Conservation (phyloP, 441 rosid species). For the Eutrema salsugineum region DNA sequence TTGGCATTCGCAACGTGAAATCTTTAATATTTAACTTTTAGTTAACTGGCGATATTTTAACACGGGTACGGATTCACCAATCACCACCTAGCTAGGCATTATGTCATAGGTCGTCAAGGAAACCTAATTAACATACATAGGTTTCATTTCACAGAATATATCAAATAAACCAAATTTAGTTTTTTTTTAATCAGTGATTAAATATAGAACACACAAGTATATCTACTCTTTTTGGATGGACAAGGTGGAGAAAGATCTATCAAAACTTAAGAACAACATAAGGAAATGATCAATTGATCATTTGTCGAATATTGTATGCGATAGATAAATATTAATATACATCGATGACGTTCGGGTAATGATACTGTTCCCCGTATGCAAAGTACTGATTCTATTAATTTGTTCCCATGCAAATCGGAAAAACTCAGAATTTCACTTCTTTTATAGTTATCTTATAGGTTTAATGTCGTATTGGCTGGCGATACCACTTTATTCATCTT, state of each 20-base stretch:
- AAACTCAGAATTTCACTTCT: background rate
- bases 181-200: background rate
- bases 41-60: background rate
- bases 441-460: background rate
- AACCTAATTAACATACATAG: background rate
- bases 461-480: background rate
- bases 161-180: background rate
- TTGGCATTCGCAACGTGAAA: background rate
- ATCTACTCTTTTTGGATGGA: background rate
- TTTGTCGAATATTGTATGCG: background rate
- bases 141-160: background rate
- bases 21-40: background rate
- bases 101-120: background rate
- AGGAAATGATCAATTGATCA: background rate
- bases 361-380: background rate
- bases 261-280: background rate
- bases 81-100: background rate
- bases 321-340: background rate
- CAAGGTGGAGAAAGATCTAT: background rate
- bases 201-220: background rate
- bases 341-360: background rate
- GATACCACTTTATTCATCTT: background rate
- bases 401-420: background rate
- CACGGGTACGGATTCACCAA: background rate
- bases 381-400: background rate